Evolutionary conservation across 2,329 filamentous ascomycete genomes (phyloP).

Genomic region (Pezicula neosporulosa): DNA sequence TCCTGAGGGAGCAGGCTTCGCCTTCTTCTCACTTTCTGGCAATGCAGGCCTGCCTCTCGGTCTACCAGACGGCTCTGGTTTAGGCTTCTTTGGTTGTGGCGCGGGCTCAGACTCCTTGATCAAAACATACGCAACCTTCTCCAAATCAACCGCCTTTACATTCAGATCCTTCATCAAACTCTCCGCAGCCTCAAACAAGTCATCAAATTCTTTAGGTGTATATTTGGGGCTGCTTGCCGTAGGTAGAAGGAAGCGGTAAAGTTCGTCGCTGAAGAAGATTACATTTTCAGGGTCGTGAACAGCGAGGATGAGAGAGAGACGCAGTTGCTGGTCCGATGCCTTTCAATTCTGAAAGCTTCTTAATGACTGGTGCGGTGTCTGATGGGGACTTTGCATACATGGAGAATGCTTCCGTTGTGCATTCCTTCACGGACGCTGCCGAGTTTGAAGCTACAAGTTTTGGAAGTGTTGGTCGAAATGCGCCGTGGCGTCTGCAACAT

Average conservation of each 20-base stretch:
- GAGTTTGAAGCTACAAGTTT: constrained; percentile 55
- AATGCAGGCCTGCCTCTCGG: constrained; percentile 17
- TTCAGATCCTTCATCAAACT: constrained; percentile 44
- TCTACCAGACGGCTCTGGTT: constrained; percentile 15
- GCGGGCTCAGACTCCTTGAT: constrained; percentile 39
- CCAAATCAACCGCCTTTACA: constrained; percentile 58
- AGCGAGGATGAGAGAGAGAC: constrained; percentile 67
- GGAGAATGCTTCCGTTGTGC: constrained; percentile 49
- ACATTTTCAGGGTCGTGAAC: constrained; percentile 55
- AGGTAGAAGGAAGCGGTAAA: constrained; percentile 68
- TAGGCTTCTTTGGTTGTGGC: constrained; percentile 7
- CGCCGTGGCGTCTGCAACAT: constrained; percentile 46
- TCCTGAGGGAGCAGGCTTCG: constrained; percentile 2
- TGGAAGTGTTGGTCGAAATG: constrained; percentile 58
- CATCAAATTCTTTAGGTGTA: constrained; percentile 62
- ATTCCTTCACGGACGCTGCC: constrained; percentile 38
- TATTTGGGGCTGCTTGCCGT: constrained; percentile 63
- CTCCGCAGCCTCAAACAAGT: constrained; percentile 43
- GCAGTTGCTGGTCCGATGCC: constrained; percentile 80
- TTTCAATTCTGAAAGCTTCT: constrained; percentile 55
- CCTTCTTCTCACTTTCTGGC: constrained; percentile 20
- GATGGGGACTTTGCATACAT: constrained; percentile 37
- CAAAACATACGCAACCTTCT: constrained; percentile 69
- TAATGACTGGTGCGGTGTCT: constrained; percentile 40
- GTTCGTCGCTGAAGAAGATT: constrained; percentile 79